These are phyloP conservation scores for Phytophthora citrophthora DNA, from an alignment of 352 stramenopile genomes.

Conservation along the genomic window DNA sequence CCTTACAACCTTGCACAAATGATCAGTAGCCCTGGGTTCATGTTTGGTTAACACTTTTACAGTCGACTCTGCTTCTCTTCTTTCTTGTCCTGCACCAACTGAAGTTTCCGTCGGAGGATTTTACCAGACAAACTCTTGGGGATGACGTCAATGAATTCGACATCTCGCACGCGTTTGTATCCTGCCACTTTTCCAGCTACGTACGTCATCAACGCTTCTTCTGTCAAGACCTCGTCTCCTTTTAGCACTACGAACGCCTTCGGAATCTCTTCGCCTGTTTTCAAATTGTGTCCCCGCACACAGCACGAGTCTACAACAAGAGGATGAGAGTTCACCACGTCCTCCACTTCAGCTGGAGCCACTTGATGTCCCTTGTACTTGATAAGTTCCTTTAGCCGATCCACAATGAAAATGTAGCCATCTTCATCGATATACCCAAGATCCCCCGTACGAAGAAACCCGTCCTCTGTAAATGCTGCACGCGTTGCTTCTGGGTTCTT, in stretches of 20 bases:
- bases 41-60: slow-evolving; percentile 1
- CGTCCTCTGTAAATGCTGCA: slow-evolving; percentile 68
- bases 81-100: slow-evolving; percentile 44
- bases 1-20: not conserved
- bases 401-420: slow-evolving; percentile 91
- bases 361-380: slow-evolving; percentile 94
- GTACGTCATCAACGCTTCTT: slow-evolving; percentile 48
- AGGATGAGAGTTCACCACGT: slow-evolving; percentile 82
- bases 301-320: slow-evolving; percentile 79
- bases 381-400: slow-evolving; percentile 94
- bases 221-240: slow-evolving; percentile 24
- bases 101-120: slow-evolving; percentile 83
- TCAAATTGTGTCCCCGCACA: slow-evolving; percentile 52
- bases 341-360: slow-evolving; percentile 91
- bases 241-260: slow-evolving; percentile 90
- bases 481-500: slow-evolving; percentile 84
- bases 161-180: slow-evolving; percentile 89
- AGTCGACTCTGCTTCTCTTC: slow-evolving; percentile 33
- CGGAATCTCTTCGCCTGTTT: slow-evolving; percentile 84
- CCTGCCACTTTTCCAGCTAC: slow-evolving; percentile 80
- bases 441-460: slow-evolving; percentile 90
- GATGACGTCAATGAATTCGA: slow-evolving; percentile 88
- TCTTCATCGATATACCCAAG: slow-evolving; percentile 91
- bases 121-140: slow-evolving; percentile 92
- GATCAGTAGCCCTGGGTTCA: not conserved